Evolutionary conservation across 805 yeast genomes (phyloP), one percentile per base, ranked within the genome.

Genomic region (Schwanniomyces yamadae): DNA sequence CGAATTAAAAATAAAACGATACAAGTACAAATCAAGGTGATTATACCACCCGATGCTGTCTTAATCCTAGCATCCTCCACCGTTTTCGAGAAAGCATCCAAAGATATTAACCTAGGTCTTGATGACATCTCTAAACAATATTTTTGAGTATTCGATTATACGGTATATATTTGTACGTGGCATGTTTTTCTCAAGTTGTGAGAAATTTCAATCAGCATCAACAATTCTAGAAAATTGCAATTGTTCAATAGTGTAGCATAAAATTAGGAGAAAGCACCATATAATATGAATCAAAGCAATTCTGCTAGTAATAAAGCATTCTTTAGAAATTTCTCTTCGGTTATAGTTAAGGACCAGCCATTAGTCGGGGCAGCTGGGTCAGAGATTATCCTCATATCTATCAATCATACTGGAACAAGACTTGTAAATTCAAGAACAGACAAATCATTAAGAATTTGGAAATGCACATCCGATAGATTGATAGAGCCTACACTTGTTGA

Each of bases 61-160:
- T 84, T 80, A 42, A 93, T 78, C 33, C 86, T 76, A 6, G 95
- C 95, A 58, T 93, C 99, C 54, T 91, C 98, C 23, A 87, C 90
- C 4, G 97, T 86, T 62, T 90, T 91, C 19, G 95, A 77, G 56
- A 91, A 90, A n/a, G 91, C 95, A 61, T 90, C 98, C 40, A 85
- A 66, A 28, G 82, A 77, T 32, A 85, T 55, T 45, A 80, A 60
- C 42, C 46, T 58, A 18, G 71, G 71, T 40, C 63, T 59, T 20
- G 48, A 36, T 21, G 49, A 33, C 57, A 50, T 50, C 17, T n/a
- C n/a, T n/a, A n/a, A n/a, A n/a, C n/a, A n/a, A n/a, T 9, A 15
- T 16, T 15, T 12, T 27, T 16, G 10, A 15, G 29, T 16, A 20
- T 5, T 16, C 11, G n/a, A 27, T 7, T 6, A 8, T 27, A 6